Evolutionary conservation across 495 filamentous ascomycete species (phyloP), one percentile per base, ranked within the genome.

Genomic region (Aspergillus indologenus): DNA sequence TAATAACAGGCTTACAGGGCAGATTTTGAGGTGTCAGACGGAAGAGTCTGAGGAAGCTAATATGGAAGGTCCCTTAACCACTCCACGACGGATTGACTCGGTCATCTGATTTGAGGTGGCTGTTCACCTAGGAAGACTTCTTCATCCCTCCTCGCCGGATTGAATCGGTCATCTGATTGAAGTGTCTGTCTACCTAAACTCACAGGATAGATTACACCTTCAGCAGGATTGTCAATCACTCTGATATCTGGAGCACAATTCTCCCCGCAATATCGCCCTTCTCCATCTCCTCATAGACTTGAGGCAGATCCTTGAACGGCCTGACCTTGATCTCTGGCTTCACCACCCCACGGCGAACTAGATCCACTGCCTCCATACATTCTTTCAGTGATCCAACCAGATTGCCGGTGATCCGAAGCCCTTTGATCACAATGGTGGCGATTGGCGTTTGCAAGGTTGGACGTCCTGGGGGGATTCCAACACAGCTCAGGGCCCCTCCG

Each of bases 361-460:
- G 54, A 22, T 81, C 77, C 34, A 81, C 77, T 0, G 78, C 79
- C 54, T 81, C 79, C 71, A 81, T 72, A 49, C 77, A 81, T 60
- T 81, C 79, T 57, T 79, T 79, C 64, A 81, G 60, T 2, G 73
- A 80, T 0, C 78, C 79, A 15, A 81, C 72, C 46, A 82, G 62
- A 26, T 78, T 82, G 14, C 78, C 78, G 0, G 71, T 72, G 34
- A 80, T 76, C 45, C 60, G 68, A 9, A 82, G 61, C 0, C 78
- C 78, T 62, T 75, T 80, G 63, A 82, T 81, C 5, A 81, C 77
- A 56, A 82, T 81, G 0, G 70, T 71, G 19, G 67, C 66, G 45
- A 81, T 76, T 4, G 77, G 71, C 0, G 76, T 80, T 49, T 78
- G 72, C 46, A 82, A 67, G 31, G 68, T 67, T 3, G 71, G 75